Percentiles rank a stretch among this genome's conserved stretches.
Conservation (phyloP, 2,329 filamentous ascomycete genomes). For the Hirsutella rhossiliensis region DNA sequence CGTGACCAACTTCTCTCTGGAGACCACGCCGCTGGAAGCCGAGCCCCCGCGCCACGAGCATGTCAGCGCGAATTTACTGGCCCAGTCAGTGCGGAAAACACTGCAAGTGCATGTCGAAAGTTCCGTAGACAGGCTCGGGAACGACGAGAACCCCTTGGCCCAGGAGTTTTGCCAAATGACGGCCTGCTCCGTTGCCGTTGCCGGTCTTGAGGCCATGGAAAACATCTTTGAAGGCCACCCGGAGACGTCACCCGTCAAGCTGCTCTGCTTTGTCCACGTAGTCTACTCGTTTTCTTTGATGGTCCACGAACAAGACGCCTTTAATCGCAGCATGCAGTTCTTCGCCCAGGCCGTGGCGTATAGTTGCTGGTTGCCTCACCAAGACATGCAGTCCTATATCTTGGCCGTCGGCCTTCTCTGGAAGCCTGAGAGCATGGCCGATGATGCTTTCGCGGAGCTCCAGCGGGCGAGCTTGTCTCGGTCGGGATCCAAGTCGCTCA, state of each 20-base stretch:
- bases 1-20: too few species aligned
- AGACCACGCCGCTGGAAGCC: too few species aligned
- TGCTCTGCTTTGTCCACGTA: conserved; percentile 39
- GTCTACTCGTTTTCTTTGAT: conserved; percentile 37
- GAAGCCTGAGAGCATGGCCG: conserved; percentile 27
- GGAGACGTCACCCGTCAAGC: conserved; percentile 26
- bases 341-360: conserved; percentile 37
- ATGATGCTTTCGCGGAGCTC: conserved; percentile 15
- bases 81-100: conserved; percentile 31
- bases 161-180: conserved; percentile 27
- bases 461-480: conserved; percentile 10
- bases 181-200: conserved; percentile 23
- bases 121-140: conserved; percentile 30
- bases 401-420: conserved; percentile 34
- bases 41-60: conserved; percentile 9
- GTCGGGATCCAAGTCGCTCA: conserved; percentile 10
- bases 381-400: conserved; percentile 26
- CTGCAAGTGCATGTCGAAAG: conserved; percentile 32
- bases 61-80: conserved; percentile 18
- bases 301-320: conserved; percentile 28
- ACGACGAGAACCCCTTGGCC: conserved; percentile 29
- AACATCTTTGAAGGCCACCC: conserved; percentile 25
- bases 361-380: conserved; percentile 21
- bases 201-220: conserved; percentile 29
- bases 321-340: conserved; percentile 22